Evolutionary conservation across 192 early-diverging fungal species (phyloP), one percentile per base, ranked within the genome.

Genomic region (Backusella psychrophila): DNA sequence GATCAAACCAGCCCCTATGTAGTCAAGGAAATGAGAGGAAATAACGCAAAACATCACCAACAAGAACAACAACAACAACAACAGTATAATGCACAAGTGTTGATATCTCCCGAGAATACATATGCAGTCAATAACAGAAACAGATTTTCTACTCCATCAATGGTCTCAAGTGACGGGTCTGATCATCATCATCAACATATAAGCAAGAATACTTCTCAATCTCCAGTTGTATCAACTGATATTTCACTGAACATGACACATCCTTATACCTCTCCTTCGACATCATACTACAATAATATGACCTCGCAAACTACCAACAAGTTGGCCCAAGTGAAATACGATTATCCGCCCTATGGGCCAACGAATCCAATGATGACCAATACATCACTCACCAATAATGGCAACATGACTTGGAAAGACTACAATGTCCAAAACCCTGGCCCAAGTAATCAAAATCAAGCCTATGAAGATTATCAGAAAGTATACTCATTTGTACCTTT

Each of bases 401-500:
- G 7, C 26, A 63, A 15, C 56, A 63, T 3, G 26, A 29, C 7
- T 63, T 63, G 56, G 56, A 12, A 2, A 14, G 23, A 63, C 26
- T 63, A 63, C 4, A 4, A 4, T 14, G 12, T 63, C 2, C 56
- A 29, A 29, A 63, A 26, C 26, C 12, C 21, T 63, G 8, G 12
- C 3, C 56, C 26, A 63, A 31, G 17, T 21, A 12, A 17, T 35
- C 67, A 39, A 39, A 69, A 35, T 6, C 23, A 31, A 38, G 73
- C 11, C 4, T 63, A 63, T 72, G 31, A 69, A 36, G 56, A 75
- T 53, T 59, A 71, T 26, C 76, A 80, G 14, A 72, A 70, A 36
- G 86, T 77, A 14, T 89, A 85, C 59, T 87, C 88, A 9, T 89
- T 89, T 75, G 82, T 89, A 17, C 77, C 88, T 11, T 65, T 89